Evolutionary conservation across 345 rosid species (phyloP), one percentile per base, ranked within the genome.

Genomic region (Eucalyptus regnans): DNA sequence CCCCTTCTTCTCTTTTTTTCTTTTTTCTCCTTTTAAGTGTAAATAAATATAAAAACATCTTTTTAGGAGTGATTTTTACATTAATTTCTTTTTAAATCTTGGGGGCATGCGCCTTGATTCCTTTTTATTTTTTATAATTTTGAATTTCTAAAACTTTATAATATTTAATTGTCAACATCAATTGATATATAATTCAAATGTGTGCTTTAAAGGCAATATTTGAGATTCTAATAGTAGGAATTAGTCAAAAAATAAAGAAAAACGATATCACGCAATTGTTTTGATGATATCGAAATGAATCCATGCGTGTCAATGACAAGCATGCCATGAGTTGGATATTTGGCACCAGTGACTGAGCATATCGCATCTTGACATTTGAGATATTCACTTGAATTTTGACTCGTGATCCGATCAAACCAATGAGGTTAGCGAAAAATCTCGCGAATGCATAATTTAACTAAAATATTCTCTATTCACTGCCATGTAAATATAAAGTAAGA

Each of bases 251-350:
- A 7, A 56, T 56, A 12, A 12, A 60, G 2, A 62, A 60, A 62
- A 27, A 13, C 29, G 11, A 66, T 66, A 66, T n/a, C 9, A 1
- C 0, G 11, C 0, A 0, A 66, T 66, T 31, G 1, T 3, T 66
- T 66, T 4, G 17, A n/a, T 31, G 6, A 66, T 31, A n/a, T 31
- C 2, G 0, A 64, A 66, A 31, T 16, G 3, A 18, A 66, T 66
- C 79, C 5, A 2, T 8, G 79, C 0, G 0, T 8, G 18, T 31
- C 43, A 33, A 66, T 5, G 18, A 31, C 0, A 1, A 66, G 6
- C 43, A 31, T 66, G 41, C 17, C 79, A 31, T 8, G 18, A n/a
- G 41, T 31, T 1, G 3, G 2, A 31, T 9, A 8, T 66, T 66
- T 31, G 7, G 0, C 68, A 12, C 7, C 8, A 1, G 1, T 1